Conservation (phyloP, 2,329 filamentous ascomycete genomes). For the Ophiostoma himal-ulmi region DNA sequence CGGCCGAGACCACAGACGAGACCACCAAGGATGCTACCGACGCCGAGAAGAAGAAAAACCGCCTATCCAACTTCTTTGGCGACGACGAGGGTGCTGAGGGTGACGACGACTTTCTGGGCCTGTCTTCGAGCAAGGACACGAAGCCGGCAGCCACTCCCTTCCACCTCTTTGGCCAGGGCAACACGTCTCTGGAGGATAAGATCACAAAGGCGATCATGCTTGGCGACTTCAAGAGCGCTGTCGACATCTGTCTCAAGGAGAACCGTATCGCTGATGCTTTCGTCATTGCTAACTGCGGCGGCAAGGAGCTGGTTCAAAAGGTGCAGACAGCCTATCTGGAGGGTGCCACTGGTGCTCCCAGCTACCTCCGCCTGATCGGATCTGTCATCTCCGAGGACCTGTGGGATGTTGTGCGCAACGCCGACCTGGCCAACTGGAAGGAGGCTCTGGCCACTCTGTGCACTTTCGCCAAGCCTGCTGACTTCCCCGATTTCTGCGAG, state of each 20-base stretch:
- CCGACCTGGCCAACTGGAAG: constrained; percentile 88
- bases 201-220: constrained; percentile 86
- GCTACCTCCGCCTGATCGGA: constrained; percentile 82
- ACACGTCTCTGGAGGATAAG: constrained; percentile 74
- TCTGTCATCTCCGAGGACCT: constrained; percentile 95
- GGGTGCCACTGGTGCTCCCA: constrained; percentile 73
- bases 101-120: constrained; percentile 77
- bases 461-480: constrained; percentile 84
- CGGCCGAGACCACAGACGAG: constrained; percentile 30
- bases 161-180: constrained; percentile 76
- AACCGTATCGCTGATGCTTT: constrained; percentile 92
- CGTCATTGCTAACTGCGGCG: constrained; percentile 94
- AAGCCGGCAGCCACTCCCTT: constrained; percentile 53
- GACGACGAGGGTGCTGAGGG: constrained; percentile 68
- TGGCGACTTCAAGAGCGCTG: constrained; percentile 82
- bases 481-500: constrained; percentile 93
- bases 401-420: constrained; percentile 97
- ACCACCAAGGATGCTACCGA: constrained; percentile 32
- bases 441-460: constrained; percentile 94
- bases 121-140: constrained; percentile 74
- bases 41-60: constrained; percentile 51
- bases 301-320: constrained; percentile 88
- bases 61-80: constrained; percentile 72
- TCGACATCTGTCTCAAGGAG: constrained; percentile 82
- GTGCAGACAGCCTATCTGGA: constrained; percentile 87